These are phyloP conservation scores for Stropharia rugosoannulata DNA, from an alignment of 768 basidiomycete genomes.

Conservation along the genomic window DNA sequence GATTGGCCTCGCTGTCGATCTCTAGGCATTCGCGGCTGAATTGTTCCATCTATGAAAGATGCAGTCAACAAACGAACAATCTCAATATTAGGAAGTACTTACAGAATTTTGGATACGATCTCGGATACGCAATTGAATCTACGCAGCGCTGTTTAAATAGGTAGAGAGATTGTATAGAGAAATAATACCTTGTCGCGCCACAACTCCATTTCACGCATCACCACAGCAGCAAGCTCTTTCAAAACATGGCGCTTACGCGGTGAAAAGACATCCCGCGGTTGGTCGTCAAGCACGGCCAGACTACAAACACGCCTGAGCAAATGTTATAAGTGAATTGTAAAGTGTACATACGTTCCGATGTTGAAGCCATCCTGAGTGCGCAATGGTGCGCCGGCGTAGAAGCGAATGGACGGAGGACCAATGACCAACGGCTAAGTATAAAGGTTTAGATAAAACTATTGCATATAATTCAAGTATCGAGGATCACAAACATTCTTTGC, in stretches of 20 bases:
- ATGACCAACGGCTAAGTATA: constrained; percentile 63
- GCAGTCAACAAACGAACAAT: neutral
- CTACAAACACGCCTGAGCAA: constrained; percentile 29
- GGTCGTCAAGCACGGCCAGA: constrained; percentile 81
- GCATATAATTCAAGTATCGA: neutral
- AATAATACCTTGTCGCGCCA: constrained; percentile 84
- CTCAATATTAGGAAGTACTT: neutral
- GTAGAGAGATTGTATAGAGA: neutral
- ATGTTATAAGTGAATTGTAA: constrained; percentile 3
- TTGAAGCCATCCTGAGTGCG: constrained; percentile 90
- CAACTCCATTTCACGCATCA: constrained; percentile 93
- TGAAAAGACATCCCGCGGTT: constrained; percentile 80
- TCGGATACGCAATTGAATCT: constrained; percentile 89
- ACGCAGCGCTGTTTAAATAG: neutral
- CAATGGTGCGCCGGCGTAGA: constrained; percentile 91
- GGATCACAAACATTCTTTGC: constrained; percentile 62
- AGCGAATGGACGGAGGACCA: constrained; percentile 68
- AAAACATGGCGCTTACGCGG: constrained; percentile 88
- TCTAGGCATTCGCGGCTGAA: constrained; percentile 95
- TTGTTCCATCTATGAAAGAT: constrained; percentile 75
- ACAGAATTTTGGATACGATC: constrained; percentile 91
- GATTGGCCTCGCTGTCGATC: constrained; percentile 64
- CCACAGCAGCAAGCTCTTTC: constrained; percentile 93
- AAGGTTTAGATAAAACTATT: neutral
- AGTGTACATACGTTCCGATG: constrained; percentile 67